Percentiles rank a stretch among this genome's conserved stretches.
phyloP scores from a whole-genome alignment of 164 flowering plant genomes.

The Taxillus chinensis region DNA sequence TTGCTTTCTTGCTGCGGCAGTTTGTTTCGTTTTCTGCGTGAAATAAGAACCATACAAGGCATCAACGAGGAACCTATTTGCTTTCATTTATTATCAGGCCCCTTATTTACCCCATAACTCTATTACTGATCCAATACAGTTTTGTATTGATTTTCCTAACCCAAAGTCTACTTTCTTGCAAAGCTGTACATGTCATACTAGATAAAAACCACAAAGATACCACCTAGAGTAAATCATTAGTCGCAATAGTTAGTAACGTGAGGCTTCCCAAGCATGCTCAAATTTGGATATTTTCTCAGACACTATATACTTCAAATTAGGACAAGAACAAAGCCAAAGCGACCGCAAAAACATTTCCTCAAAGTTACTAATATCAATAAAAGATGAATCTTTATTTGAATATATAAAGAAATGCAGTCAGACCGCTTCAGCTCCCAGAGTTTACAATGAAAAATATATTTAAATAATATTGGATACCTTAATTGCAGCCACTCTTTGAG shows the following conservation, averaged over 20 bases:
- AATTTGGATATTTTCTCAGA: background rate
- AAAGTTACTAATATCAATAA: too few species aligned
- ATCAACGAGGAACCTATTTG: background rate
- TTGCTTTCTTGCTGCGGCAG: constrained; percentile 70
- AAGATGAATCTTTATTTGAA: background rate
- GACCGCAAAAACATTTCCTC: too few species aligned
- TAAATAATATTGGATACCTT: constrained; percentile 41
- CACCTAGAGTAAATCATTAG: background rate
- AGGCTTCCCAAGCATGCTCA: too few species aligned
- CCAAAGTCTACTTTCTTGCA: too few species aligned
- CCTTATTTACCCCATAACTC: too few species aligned
- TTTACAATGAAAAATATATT: too few species aligned
- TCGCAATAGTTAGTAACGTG: background rate
- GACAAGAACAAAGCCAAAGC: background rate
- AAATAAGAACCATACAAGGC: background rate
- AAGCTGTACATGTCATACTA: background rate
- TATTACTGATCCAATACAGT: too few species aligned
- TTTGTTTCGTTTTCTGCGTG: constrained; percentile 77
- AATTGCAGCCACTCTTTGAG: constrained; percentile 91
- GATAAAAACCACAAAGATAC: background rate
- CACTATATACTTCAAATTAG: background rate
- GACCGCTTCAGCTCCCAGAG: too few species aligned
- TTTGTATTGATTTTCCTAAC: too few species aligned
- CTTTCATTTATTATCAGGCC: background rate
- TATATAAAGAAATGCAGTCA: background rate